Base-by-base conservation (phyloP, 2,329 filamentous ascomycete species). In the Seiridium cupressi region DNA sequence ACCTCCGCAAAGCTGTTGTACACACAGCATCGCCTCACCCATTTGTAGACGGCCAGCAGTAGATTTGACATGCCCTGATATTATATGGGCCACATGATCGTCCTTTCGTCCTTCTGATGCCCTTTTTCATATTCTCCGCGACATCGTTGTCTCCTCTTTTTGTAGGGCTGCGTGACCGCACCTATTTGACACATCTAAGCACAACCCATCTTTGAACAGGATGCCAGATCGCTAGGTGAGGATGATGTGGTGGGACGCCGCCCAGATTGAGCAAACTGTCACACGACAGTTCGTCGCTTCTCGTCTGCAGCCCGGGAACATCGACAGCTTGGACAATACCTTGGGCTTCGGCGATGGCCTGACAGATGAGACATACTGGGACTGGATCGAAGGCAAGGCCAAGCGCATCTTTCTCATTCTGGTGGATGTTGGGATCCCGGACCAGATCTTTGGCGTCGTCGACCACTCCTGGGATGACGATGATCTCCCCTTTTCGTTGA, bases 381-480 rank as follows among this genome's bases (percentile, higher is more conserved):
- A 92, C 70, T 92, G 89, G 88, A 91, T 93, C 60, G 76, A 89
- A 51, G 78, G 84, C 59, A 88, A 88, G 66, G 87, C 88, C 5
- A 88, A 86, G 68, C 82, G 87, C 51, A 79, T 92, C 44, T 93
- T 92, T 68, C 77, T 93, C 51, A 87, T 91, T 44, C 78, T 93
- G 34, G 80, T 86, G 58, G 89, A 92, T 67, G 77, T 92, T 32
- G 87, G 86, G 38, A 81, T 89, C 9, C 84, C 89, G 0, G 88
- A 90, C 66, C 88, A 89, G 70, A 92, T 93, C 62, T 93, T 93
- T 68, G 84, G 84, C 47, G 80, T 91, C 57, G 86, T 92, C 60
- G 89, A 93, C 73, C 86, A 89, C 68, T 89, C 87, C 31, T 92
- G 89, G 89, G 88, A 90, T 65, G 90, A 93, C 68, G 82, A 86